phyloP scores from a whole-genome alignment of 352 stramenopile genomes.

The Globisporangium spiculum region DNA sequence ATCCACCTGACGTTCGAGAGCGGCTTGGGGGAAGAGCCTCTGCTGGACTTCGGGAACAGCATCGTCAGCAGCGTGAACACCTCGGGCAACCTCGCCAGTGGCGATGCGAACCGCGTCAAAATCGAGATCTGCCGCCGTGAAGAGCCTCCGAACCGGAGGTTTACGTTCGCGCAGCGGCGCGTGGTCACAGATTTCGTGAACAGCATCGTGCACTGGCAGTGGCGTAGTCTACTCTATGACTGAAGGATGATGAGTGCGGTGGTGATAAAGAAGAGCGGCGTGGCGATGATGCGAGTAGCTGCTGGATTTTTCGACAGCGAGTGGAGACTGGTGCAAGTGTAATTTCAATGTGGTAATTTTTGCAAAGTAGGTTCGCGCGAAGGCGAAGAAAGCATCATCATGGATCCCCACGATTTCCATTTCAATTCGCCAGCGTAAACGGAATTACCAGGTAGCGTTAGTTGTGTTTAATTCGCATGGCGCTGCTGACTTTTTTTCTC shows the following conservation, averaged over 20 bases:
- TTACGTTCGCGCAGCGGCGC: slow-evolving; percentile 77
- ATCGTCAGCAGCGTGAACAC: slow-evolving; percentile 19
- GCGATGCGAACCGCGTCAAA: slow-evolving; percentile 10
- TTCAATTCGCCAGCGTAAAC: background rate
- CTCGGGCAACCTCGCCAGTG: slow-evolving; percentile 5
- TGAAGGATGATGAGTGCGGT: slow-evolving; percentile 26
- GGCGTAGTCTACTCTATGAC: slow-evolving; percentile 83
- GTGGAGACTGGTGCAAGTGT: background rate
- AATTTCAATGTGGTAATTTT: background rate
- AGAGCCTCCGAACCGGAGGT: slow-evolving; percentile 71
- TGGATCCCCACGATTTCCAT: too few species aligned
- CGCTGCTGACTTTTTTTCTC: slow-evolving; percentile 5
- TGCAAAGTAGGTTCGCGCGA: background rate
- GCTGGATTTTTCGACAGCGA: background rate
- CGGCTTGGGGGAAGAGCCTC: slow-evolving; percentile 21
- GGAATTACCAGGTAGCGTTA: background rate
- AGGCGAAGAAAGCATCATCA: too few species aligned
- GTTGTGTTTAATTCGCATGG: background rate
- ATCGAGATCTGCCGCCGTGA: slow-evolving; percentile 87
- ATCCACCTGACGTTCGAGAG: slow-evolving; percentile 80
- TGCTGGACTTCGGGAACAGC: slow-evolving; percentile 15
- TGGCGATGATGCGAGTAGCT: background rate
- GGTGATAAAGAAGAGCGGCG: background rate
- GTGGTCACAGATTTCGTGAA: slow-evolving; percentile 87
- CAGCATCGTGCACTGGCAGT: slow-evolving; percentile 87